phyloP scores from a whole-genome alignment of 2,329 filamentous ascomycete genomes.

The Colletotrichum chlorophyti region DNA sequence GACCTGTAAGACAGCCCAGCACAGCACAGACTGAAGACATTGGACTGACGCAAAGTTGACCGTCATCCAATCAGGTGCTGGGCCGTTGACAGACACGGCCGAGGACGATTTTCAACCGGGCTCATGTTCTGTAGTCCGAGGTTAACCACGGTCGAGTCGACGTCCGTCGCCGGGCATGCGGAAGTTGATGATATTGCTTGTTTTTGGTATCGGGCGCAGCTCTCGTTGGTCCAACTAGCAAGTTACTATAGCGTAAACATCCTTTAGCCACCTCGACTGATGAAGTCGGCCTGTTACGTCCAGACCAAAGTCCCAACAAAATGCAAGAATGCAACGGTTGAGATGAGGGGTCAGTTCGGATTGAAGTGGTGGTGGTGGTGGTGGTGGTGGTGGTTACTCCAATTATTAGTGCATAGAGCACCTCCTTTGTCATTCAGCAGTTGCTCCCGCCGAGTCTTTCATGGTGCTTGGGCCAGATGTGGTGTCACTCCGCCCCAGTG shows the following conservation, averaged over 20 bases:
- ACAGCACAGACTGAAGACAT: background rate
- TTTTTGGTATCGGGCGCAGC: too few species aligned
- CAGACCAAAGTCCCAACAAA: slow-evolving; percentile 29
- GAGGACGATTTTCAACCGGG: background rate
- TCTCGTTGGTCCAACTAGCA: too few species aligned
- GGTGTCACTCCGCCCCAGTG: background rate
- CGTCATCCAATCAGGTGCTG: slow-evolving; percentile 1
- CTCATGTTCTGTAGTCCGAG: background rate
- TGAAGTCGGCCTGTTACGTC: slow-evolving; percentile 10
- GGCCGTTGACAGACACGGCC: background rate
- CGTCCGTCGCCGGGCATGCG: background rate
- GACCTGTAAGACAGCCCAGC: background rate
- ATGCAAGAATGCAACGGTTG: slow-evolving; percentile 21
- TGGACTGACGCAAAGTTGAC: too few species aligned
- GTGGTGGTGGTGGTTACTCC: background rate
- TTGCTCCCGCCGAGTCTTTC: background rate
- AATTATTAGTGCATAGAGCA: too few species aligned
- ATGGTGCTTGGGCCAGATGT: background rate
- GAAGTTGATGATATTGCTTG: too few species aligned
- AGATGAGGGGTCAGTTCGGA: slow-evolving; percentile 18
- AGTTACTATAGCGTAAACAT: too few species aligned
- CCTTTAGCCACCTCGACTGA: too few species aligned
- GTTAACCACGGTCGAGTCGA: background rate
- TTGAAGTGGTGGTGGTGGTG: background rate
- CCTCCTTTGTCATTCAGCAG: background rate